phyloP scores from a whole-genome alignment of 2,329 filamentous ascomycete genomes.

The Knufia fluminis region DNA sequence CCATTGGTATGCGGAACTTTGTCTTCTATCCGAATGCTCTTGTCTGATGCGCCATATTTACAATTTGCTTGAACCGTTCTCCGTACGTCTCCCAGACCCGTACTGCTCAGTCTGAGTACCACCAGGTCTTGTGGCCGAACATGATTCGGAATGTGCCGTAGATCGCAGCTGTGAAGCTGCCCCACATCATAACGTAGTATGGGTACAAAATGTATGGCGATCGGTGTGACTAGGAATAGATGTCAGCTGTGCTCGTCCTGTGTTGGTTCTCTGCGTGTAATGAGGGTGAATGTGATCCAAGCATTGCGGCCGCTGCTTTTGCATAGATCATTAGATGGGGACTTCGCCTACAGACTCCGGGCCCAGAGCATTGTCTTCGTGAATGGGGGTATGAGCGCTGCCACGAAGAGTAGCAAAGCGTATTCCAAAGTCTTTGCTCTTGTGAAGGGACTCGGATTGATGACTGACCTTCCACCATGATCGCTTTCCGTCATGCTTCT shows the following conservation, averaged over 20 bases:
- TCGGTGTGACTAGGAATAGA: constrained; percentile 39
- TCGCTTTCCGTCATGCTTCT: constrained; percentile 56
- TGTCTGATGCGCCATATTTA: constrained; percentile 5
- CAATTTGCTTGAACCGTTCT: background rate
- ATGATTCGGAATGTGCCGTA: constrained; percentile 38
- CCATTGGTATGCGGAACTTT: too few relatives aligned
- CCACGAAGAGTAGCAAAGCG: too few relatives aligned
- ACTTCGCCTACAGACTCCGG: too few relatives aligned
- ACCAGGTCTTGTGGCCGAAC: constrained; percentile 57
- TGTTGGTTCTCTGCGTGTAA: too few relatives aligned
- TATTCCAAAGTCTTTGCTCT: too few relatives aligned
- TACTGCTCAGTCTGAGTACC: constrained; percentile 9
- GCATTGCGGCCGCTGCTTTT: too few relatives aligned
- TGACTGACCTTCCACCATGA: constrained; percentile 59
- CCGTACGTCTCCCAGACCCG: background rate
- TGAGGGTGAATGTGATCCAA: too few relatives aligned
- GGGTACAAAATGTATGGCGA: constrained; percentile 52
- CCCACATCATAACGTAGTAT: constrained; percentile 40
- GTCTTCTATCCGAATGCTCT: background rate
- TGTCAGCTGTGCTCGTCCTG: constrained; percentile 1
- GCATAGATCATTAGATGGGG: too few relatives aligned
- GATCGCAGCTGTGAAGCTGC: constrained; percentile 24
- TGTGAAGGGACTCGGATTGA: too few relatives aligned
- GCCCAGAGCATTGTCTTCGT: too few relatives aligned
- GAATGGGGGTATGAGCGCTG: too few relatives aligned